A percentile compares a stretch with the other conserved stretches of the same genome.
These are phyloP conservation scores for Fusarium kyushuense DNA, from an alignment of 2,329 filamentous ascomycete genomes.

Conservation along the genomic window DNA sequence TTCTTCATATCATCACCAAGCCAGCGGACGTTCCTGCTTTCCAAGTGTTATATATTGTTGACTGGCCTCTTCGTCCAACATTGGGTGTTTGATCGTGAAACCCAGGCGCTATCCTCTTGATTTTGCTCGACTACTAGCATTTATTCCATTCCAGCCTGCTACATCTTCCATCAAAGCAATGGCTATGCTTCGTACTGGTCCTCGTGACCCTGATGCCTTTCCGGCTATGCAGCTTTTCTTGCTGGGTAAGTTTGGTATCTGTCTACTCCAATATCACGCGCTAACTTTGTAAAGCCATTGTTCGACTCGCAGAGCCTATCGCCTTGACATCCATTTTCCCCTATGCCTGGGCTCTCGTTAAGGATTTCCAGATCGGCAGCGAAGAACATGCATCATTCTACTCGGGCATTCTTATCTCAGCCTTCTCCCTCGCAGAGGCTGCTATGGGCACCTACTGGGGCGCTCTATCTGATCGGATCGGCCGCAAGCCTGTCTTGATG, in stretches of 20 bases:
- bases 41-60: slow-evolving; percentile 2
- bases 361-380: slow-evolving; percentile 78
- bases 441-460: slow-evolving; percentile 92
- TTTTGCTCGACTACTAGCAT: slow-evolving; percentile 8
- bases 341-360: slow-evolving; percentile 88
- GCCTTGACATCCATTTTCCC: slow-evolving; percentile 94
- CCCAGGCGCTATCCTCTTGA: slow-evolving; percentile 10
- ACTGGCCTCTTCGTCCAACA: slow-evolving; percentile 6
- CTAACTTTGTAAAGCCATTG: slow-evolving; percentile 74
- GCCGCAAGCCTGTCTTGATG: slow-evolving; percentile 86
- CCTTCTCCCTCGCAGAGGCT: slow-evolving; percentile 85
- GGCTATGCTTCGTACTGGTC: slow-evolving; percentile 63
- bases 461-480: slow-evolving; percentile 81
- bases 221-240: slow-evolving; percentile 86
- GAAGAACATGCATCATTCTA: slow-evolving; percentile 86
- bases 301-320: slow-evolving; percentile 91
- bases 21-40: slow-evolving; percentile 1
- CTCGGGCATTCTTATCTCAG: slow-evolving; percentile 87
- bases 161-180: slow-evolving; percentile 55
- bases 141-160: slow-evolving; percentile 7
- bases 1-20: slow-evolving; percentile 4
- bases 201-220: slow-evolving; percentile 78
- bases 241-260: slow-evolving; percentile 71
- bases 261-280: slow-evolving; percentile 64
- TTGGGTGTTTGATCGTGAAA: slow-evolving; percentile 11